Evolutionary conservation across 2,329 filamentous ascomycete genomes (phyloP), one percentile per base, ranked within the genome.

Genomic region (Neobulgaria alba): DNA sequence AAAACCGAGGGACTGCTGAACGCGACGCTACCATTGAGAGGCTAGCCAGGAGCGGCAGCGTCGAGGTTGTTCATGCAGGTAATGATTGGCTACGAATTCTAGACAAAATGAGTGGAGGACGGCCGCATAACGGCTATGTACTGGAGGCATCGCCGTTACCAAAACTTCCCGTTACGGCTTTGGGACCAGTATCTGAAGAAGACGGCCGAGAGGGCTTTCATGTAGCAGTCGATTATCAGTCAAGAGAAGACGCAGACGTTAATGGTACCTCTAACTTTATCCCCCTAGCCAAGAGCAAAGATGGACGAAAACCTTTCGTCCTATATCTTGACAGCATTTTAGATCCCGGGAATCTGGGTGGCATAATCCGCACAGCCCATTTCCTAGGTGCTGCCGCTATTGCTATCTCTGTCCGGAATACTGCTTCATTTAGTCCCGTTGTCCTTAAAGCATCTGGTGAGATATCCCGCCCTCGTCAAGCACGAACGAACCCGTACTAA

Each of bases 381-480:
- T 96, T 92, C 61, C 75, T 96, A n/a, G 90, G 90, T 16, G 82
- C 86, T 4, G 85, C 89, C 41, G 89, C 85, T 3, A 75, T 98
- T 15, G 78, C 79, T 2, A 78, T 94, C 40, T 85, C 86, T 2
- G 79, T 73, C 20, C 75, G 77, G 44, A 82, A 78, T 53, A 85
- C 82, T 12, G 84, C 89, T 0, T 73, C 79, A 0, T 67, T 95
- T 45, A 84, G 81, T 5, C 73, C 87, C 0, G 75, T 89, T 7
- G 80, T 85, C 0, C 72, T 94, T 45, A 96, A 96, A 62, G 84
- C 90, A 0, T 88, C 89, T 1, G 23, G 23, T 26, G 12, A 26
- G 23, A 26, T 26, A 26, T 7, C 12, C 23, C 23, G 7, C 12
- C 12, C n/a, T n/a, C n/a, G n/a, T n/a, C n/a, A n/a, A 26, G 7